Evolutionary conservation across 1,139 yeast genomes (phyloP), one percentile per base, ranked within the genome.

Genomic region (Pichia inconspicua): DNA sequence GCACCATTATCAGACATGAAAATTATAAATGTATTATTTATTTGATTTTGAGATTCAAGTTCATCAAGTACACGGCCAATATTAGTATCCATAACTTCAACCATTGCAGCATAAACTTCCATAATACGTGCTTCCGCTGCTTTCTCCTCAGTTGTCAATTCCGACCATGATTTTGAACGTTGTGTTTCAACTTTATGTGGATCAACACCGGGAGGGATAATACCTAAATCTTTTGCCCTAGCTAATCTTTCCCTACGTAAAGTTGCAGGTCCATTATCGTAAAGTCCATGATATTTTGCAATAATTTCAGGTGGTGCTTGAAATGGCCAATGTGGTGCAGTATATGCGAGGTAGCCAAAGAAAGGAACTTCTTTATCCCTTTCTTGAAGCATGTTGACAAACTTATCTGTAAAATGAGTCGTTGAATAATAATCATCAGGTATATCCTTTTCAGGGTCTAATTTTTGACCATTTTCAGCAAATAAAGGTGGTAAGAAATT

Each of bases 1-100:
- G 82, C 82, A 14, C 82, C 82, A 58, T 77, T 77, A 59, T 77
- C 82, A 1, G 80, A 74, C 78, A 77, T 74, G 61, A 77, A 77
- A 36, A 75, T 50, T n/a, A 77, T 66, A 47, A 76, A 68, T 0
- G 82, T 77, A 57, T 77, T 73, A 45, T 77, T 80, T 22, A 73
- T 61, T 54, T 75, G 77, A 4, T 68, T 73, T 6, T 62, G 60
- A 3, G 53, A 49, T 53, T 74, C 69, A 43, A 77, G 61, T 35
- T 64, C 61, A 14, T 70, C 65, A 14, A 77, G 42, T 2, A 77
- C 70, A 48, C 70, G 65, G 1, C 82, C 82, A 40, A 77, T 64
- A 51, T 77, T 71, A 47, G 61, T 59, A 55, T 78, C 82, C 54
- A 77, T 56, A 7, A 70, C 58, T 41, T 77, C 82, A n/a, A 77